Evolutionary conservation across 73 alveolate genomes (phyloP).

Genomic region (Effrenium voratum): DNA sequence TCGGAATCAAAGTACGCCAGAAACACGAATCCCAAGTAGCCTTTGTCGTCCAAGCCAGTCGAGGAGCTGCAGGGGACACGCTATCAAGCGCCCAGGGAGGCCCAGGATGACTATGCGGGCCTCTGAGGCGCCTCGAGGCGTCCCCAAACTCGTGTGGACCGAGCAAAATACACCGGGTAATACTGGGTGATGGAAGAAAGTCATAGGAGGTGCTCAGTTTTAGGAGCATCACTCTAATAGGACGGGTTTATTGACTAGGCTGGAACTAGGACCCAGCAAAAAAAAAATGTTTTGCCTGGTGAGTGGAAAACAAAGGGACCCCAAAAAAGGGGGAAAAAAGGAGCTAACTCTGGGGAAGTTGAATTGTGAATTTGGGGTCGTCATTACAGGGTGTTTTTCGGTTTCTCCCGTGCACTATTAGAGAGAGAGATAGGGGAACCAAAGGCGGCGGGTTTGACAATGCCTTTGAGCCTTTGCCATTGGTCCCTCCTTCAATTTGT

Average conservation of each 20-base stretch:
- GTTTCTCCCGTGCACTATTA: no score
- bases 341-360: no score
- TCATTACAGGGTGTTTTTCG: no score
- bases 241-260: no score
- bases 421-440: no score
- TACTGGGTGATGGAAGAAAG: background rate
- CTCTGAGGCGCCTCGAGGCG: constrained; percentile 1
- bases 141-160: background rate
- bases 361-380: no score
- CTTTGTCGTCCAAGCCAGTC: background rate
- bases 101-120: constrained; percentile 64
- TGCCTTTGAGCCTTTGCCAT: no score
- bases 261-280: background rate
- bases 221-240: background rate
- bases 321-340: no score
- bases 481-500: no score
- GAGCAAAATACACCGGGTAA: background rate
- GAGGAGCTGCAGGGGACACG: constrained; percentile 23
- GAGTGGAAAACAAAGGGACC: background rate
- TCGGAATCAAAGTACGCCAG: no score
- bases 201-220: background rate
- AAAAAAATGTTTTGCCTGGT: background rate
- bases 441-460: no score
- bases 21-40: background rate
- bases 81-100: constrained; percentile 18